Evolutionary conservation across 1,284 basidiomycete species (phyloP), one percentile per base, ranked within the genome.

Genomic region (Trametes polyzona): DNA sequence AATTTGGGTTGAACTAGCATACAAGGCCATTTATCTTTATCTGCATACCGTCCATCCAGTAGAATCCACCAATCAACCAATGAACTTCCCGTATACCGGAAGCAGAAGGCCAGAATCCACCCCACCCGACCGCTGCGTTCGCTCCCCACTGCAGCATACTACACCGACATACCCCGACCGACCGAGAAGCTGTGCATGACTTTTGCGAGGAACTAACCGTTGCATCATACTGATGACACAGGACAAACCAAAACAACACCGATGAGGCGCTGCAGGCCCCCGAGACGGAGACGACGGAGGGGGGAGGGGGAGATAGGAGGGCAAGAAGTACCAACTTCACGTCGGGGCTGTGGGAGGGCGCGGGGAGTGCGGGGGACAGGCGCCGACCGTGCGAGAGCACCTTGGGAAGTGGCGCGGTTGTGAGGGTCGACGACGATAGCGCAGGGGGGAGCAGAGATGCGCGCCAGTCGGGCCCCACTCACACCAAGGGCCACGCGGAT

Each of bases 171-270:
- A n/a, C n/a, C n/a, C n/a, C n/a, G n/a, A n/a, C n/a, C n/a, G n/a
- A n/a, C n/a, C n/a, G n/a, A n/a, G n/a, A 39, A 26, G 46, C 33
- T 35, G 27, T 37, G 46, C 48, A 52, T 52, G 41, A 44, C 24
- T 52, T 51, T 52, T 52, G 50, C 50, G 29, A 21, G 50, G 40
- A 21, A 55, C 49, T 53, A 62, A 60, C 60, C 63, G 65, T 64
- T 66, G 66, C 66, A 68, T 64, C 65, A 68, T 63, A 56, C 65
- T 57, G 62, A 67, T 63, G 65, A 66, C 66, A 63, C 61, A 60
- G 50, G 63, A 63, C 59, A 60, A 64, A 62, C 65, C 54, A 58
- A 65, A 62, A 66, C 64, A 65, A 65, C 64, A 65, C 57, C 54
- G 54, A 47, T 32, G 52, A 29, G 42, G 42, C 23, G 17, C n/a